Evolutionary conservation across 345 rosid genomes (phyloP).

Genomic region (Hibiscus mutabilis): DNA sequence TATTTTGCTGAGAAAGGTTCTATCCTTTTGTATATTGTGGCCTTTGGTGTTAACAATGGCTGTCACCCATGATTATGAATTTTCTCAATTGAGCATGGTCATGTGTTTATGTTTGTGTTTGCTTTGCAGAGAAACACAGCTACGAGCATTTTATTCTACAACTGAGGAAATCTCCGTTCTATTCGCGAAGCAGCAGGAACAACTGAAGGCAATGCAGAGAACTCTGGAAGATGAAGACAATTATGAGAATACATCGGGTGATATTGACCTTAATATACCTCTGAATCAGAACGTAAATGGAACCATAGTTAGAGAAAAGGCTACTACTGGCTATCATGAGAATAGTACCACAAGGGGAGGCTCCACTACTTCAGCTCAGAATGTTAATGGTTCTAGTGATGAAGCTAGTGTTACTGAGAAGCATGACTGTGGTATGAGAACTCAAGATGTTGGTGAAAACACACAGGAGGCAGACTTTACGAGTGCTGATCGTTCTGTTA

Average conservation of each 20-base stretch:
- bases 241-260: conserved; percentile 65
- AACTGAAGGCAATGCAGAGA: conserved; percentile 85
- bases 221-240: conserved; percentile 92
- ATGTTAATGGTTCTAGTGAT: conserved; percentile 43
- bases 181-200: conserved; percentile 93
- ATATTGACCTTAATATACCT: conserved; percentile 48
- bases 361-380: conserved; percentile 49
- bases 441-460: conserved; percentile 60
- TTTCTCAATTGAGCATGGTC: background rate
- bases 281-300: conserved; percentile 21
- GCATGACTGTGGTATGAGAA: conserved; percentile 73
- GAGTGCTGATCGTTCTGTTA: conserved; percentile 37
- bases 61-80: background rate
- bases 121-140: conserved; percentile 78
- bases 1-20: background rate
- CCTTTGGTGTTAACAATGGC: background rate
- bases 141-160: conserved; percentile 89
- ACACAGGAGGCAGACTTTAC: conserved; percentile 73
- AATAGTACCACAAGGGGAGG: conserved; percentile 34
- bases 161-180: conserved; percentile 76
- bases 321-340: conserved; percentile 16
- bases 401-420: conserved; percentile 77
- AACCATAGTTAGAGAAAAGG: conserved; percentile 24
- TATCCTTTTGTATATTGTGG: background rate
- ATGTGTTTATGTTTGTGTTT: conserved; percentile 1